Evolutionary conservation across 495 filamentous ascomycete species (phyloP), one percentile per base, ranked within the genome.

Genomic region (Apodospora peruviana): DNA sequence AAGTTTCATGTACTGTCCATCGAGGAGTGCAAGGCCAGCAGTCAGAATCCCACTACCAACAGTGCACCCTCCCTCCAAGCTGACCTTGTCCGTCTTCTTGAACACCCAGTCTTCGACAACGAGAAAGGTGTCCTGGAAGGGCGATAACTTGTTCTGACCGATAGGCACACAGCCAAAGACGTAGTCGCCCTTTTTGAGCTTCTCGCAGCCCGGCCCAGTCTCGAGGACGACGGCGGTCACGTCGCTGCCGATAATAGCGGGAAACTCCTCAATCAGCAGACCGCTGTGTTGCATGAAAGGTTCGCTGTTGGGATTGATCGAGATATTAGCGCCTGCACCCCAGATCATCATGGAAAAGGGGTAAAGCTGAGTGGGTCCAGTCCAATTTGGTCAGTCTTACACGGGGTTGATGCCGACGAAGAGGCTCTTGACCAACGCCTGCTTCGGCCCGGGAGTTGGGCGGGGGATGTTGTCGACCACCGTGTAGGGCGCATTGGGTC

Each of bases 151-250:
- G 25, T 60, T 61, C 8, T 45, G 43, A 9, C 73, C 73, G 1
- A 77, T 47, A 16, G 65, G 64, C 11, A 61, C 67, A 49, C 71
- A 75, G 4, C 71, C 71, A 51, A 61, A 73, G 12, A 72, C 54
- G 17, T 51, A 45, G 49, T 72, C 70, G 4, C 70, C 70, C 2
- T 46, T 36, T 34, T 58, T 55, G 49, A 73, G 64, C 39, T 58
- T 61, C 18, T 59, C 54, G 21, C 81, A 74, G 16, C 69, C 63
- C 3, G 75, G 68, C 11, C 85, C 82, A 17, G 77, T 64, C 8
- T 69, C 64, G 29, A 79, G 65, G 8, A 91, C 84, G 4, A 75
- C 53, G 5, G 85, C 88, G 43, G 68, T 72, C 24, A 82, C 85
- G 54, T 93, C 88, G 46, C 86, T 77, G 41, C 87, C 74, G 29